phyloP scores from a whole-genome alignment of 768 basidiomycete species.

The Suillus subaureus region DNA sequence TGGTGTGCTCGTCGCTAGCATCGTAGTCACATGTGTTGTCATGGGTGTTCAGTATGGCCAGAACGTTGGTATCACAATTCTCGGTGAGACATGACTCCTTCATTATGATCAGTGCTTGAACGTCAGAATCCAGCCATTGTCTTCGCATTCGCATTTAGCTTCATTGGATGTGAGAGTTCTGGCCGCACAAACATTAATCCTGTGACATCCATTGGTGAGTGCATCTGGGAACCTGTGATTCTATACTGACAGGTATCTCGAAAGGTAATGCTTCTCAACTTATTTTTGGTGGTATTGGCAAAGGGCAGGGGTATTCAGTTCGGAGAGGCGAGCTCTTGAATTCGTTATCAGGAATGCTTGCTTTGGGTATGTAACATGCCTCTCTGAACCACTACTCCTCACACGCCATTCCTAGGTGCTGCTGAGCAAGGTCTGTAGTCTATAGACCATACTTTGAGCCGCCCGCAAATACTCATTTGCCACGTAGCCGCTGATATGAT shows the following conservation, averaged over 20 bases:
- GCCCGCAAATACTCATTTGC: not conserved
- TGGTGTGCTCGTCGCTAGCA: slow-evolving; percentile 47
- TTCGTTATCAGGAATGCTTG: slow-evolving; percentile 30
- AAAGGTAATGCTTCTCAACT: slow-evolving; percentile 55
- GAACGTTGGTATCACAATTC: slow-evolving; percentile 43
- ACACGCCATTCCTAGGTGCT: slow-evolving; percentile 14
- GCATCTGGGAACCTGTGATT: not conserved
- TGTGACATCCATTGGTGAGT: slow-evolving; percentile 51
- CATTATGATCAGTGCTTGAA: not conserved
- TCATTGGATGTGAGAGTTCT: slow-evolving; percentile 63
- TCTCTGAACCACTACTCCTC: not conserved
- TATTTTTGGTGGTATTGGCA: slow-evolving; percentile 62
- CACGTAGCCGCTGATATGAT: slow-evolving; percentile 58
- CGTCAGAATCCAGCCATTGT: slow-evolving; percentile 39
- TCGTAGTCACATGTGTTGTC: slow-evolving; percentile 53
- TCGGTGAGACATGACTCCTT: slow-evolving; percentile 16
- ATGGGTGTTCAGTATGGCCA: slow-evolving; percentile 56
- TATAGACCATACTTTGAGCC: not conserved
- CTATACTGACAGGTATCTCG: not conserved
- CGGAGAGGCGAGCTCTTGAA: slow-evolving; percentile 21
- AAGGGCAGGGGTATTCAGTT: slow-evolving; percentile 39
- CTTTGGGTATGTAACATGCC: slow-evolving; percentile 16
- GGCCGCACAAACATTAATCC: slow-evolving; percentile 67
- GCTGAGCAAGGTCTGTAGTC: slow-evolving; percentile 26
- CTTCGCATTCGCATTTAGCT: slow-evolving; percentile 66